A percentile compares a stretch with the other conserved stretches of the same genome.
Evolutionary conservation across 1,284 basidiomycete species (phyloP).

Genomic region (Thelephora terrestris): DNA sequence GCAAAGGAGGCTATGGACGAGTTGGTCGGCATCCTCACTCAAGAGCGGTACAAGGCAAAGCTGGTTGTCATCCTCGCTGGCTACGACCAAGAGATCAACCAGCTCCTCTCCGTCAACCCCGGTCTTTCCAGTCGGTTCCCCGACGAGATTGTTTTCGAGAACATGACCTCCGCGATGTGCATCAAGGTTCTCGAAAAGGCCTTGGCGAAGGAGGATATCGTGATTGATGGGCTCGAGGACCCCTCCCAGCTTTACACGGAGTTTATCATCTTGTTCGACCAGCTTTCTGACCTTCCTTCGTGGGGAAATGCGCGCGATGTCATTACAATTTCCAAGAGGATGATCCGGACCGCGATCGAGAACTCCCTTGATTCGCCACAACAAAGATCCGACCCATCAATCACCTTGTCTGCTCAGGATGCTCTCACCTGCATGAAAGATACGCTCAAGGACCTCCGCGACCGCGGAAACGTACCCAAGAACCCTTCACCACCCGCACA

Average conservation of each 20-base stretch:
- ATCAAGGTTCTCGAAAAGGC: constrained; percentile 37
- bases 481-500: not conserved
- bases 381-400: not conserved
- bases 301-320: constrained; percentile 52
- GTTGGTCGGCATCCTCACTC: constrained; percentile 48
- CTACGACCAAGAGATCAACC: constrained; percentile 57
- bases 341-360: constrained; percentile 28
- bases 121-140: constrained; percentile 61
- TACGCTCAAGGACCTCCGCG: constrained; percentile 13
- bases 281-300: constrained; percentile 34
- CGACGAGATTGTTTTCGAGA: constrained; percentile 42
- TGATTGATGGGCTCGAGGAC: constrained; percentile 28
- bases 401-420: constrained; percentile 5
- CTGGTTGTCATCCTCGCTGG: constrained; percentile 58
- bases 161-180: constrained; percentile 41
- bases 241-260: constrained; percentile 21
- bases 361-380: not conserved
- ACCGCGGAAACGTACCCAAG: not conserved
- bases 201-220: constrained; percentile 32
- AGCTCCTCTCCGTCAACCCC: constrained; percentile 43
- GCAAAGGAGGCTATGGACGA: constrained; percentile 62
- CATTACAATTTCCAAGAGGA: constrained; percentile 37
- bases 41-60: constrained; percentile 43
- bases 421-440: constrained; percentile 19
- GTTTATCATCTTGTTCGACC: constrained; percentile 27